Conservation (phyloP, 2,329 filamentous ascomycete species). For the Aureobasidium vineae region DNA sequence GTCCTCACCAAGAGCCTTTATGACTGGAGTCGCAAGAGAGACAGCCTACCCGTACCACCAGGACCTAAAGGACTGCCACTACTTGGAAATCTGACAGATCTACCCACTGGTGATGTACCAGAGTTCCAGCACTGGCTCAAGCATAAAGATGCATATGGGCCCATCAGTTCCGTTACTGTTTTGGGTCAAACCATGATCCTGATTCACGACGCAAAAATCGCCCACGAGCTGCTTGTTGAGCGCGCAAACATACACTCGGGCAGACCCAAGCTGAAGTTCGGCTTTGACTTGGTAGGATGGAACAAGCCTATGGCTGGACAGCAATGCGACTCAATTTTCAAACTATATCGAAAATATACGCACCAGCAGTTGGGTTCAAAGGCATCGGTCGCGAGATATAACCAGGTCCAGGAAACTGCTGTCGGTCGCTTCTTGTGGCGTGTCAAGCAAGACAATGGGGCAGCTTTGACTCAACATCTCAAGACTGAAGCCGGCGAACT, state of each 20-base stretch:
- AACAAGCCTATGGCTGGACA: conserved; percentile 40
- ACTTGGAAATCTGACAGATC: conserved; percentile 32
- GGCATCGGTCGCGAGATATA: conserved; percentile 41
- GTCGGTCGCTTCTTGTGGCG: conserved; percentile 47
- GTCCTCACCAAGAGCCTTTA: background rate
- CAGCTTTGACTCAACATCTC: conserved; percentile 45
- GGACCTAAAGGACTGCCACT: conserved; percentile 32
- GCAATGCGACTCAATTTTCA: conserved; percentile 35
- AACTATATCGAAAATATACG: conserved; percentile 48
- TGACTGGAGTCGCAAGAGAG: background rate
- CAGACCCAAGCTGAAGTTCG: conserved; percentile 36
- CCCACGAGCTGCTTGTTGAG: conserved; percentile 43
- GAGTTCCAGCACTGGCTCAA: conserved; percentile 47
- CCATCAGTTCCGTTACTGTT: conserved; percentile 43
- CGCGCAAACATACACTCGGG: conserved; percentile 41
- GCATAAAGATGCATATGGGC: conserved; percentile 40
- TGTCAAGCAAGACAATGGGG: conserved; percentile 41
- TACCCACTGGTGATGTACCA: conserved; percentile 33
- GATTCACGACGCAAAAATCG: conserved; percentile 42
- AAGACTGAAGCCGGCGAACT: conserved; percentile 44
- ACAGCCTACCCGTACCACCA: conserved; percentile 28
- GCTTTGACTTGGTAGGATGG: conserved; percentile 39
- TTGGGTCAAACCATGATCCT: conserved; percentile 47
- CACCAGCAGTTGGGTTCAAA: conserved; percentile 49
- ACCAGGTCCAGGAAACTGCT: conserved; percentile 48